phyloP scores from a whole-genome alignment of 1,284 basidiomycete species.

The Earliella scabrosa region DNA sequence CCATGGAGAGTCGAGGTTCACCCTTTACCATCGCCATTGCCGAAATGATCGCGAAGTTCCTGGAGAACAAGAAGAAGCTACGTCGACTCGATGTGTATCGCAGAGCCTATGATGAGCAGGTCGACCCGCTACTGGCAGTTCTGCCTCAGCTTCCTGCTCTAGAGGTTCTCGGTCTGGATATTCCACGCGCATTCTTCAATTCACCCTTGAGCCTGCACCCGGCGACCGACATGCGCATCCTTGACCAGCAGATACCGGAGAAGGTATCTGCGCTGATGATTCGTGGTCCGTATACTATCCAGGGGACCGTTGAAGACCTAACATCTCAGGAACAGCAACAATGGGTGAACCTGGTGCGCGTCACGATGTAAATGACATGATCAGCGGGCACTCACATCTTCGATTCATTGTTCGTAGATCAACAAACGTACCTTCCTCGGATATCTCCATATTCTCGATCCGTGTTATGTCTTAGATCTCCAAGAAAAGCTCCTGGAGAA shows the following conservation, averaged over 20 bases:
- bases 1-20: too few species aligned
- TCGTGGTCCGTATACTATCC: too few species aligned
- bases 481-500: conserved; percentile 13
- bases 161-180: conserved; percentile 7
- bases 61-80: conserved; percentile 9
- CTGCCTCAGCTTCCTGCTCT: conserved; percentile 5
- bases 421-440: background rate
- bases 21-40: too few species aligned
- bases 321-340: background rate
- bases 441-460: conserved; percentile 12
- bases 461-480: background rate
- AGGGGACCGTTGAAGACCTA: background rate
- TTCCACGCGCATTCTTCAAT: background rate
- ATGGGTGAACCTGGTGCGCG: conserved; percentile 4
- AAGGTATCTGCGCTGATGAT: background rate
- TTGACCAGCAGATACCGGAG: background rate
- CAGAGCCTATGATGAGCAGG: background rate
- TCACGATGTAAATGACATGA: too few species aligned
- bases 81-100: conserved; percentile 12
- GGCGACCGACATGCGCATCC: background rate
- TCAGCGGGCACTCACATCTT: too few species aligned
- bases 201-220: background rate
- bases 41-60: conserved; percentile 14
- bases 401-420: background rate
- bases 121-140: background rate